These are phyloP conservation scores for Elsinoe fawcettii DNA, from an alignment of 2,329 filamentous ascomycete species.

Conservation along the genomic window DNA sequence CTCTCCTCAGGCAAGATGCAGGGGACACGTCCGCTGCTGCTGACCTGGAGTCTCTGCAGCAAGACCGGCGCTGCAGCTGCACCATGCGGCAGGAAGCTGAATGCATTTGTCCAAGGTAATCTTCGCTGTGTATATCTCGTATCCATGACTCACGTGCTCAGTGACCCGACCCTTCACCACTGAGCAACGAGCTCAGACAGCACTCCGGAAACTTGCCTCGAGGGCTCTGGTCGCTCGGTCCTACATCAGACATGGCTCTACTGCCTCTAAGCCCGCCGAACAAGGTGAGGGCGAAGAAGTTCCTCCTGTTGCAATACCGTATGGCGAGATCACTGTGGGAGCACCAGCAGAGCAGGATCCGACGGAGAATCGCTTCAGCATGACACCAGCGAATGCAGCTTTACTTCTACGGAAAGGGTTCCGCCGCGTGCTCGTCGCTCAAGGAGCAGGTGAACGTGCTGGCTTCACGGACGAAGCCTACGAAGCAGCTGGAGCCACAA, in stretches of 20 bases:
- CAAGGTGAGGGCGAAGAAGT: constrained; percentile 16
- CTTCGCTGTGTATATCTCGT: too few species aligned
- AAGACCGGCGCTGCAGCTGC: neutral
- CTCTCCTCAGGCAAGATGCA: constrained; percentile 4
- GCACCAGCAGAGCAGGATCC: constrained; percentile 72
- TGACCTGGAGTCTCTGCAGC: constrained; percentile 5
- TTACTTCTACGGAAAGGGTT: constrained; percentile 82
- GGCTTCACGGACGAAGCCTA: constrained; percentile 74
- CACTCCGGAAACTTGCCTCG: neutral
- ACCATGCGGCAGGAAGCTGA: neutral
- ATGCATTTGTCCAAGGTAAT: neutral
- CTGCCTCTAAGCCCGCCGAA: neutral
- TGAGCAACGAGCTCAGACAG: neutral
- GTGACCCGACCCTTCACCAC: neutral
- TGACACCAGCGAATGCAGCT: constrained; percentile 76
- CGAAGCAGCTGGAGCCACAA: constrained; percentile 65
- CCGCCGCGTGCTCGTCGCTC: constrained; percentile 66
- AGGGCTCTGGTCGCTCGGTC: neutral
- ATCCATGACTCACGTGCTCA: neutral
- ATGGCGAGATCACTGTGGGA: constrained; percentile 65
- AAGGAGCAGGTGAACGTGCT: constrained; percentile 68
- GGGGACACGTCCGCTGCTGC: neutral
- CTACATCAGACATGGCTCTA: constrained; percentile 9
- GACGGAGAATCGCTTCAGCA: constrained; percentile 72
- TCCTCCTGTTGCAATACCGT: constrained; percentile 44